Evolutionary conservation across 768 basidiomycete genomes (phyloP), one percentile per base, ranked within the genome.

Genomic region (Piloderma croceum): DNA sequence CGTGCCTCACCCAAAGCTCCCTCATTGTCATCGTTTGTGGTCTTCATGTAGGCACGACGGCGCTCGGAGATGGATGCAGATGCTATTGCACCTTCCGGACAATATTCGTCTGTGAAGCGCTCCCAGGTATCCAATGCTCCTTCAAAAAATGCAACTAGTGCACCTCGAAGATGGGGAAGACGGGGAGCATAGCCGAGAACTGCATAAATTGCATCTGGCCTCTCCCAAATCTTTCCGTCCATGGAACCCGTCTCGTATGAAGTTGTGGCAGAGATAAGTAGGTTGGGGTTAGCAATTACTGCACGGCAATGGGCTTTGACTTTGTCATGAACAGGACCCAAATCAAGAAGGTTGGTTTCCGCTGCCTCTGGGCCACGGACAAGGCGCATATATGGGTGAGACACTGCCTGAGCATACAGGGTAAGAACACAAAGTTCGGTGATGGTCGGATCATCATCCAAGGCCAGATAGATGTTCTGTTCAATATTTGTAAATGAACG

Each of bases 401-500:
- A 49, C 23, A 61, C 39, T 9, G 25, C 31, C 22, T 48, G 34
- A 13, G 44, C 24, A 41, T 59, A 54, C 2, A 60, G 29, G 5
- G 47, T 49, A 5, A 53, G 47, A 7, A 45, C 49, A 34, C 34
- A 41, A 13, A 62, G 47, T 36, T 62, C 61, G 9, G 50, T 56
- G 20, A 57, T 31, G 1, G 57, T 61, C 13, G 56, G 55, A 6
- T 47, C 44, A 34, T 58, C 55, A 6, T 44, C 27, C 1, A 62
- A 42, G 18, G 46, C 58, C 3, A 31, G 27, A 10, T 22, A 42
- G 18, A 60, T 44, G 36, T 62, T 62, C 32, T 45, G 29, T 34
- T 63, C 56, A 35, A 63, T 53, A 35, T 63, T 50, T 19, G 41
- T 63, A 25, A 42, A 33, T 3, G 33, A 45, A 10, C 32, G 33